phyloP scores from a whole-genome alignment of 495 filamentous ascomycete genomes.

The Aspergillus sclerotiicarbonarius region DNA sequence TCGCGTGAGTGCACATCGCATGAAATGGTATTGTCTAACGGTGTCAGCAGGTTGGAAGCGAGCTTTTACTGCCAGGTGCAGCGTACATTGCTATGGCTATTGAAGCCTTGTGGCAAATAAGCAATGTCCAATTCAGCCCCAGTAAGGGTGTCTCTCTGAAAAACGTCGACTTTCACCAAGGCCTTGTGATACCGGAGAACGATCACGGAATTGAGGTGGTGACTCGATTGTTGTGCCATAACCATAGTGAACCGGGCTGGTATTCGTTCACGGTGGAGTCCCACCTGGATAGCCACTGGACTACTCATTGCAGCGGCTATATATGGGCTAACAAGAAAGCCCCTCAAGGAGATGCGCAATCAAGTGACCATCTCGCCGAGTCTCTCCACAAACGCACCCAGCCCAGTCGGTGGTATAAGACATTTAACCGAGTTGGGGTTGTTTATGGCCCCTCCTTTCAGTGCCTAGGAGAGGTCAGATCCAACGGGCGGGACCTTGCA shows the following conservation, averaged over 20 bases:
- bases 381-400: background rate
- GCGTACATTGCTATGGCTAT: too few species aligned
- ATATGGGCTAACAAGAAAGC: background rate
- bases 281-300: background rate
- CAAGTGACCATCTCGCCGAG: background rate
- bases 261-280: background rate
- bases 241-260: too few species aligned
- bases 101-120: too few species aligned
- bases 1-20: background rate
- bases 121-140: too few species aligned
- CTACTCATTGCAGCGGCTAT: background rate
- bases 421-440: slow-evolving; percentile 33
- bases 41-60: too few species aligned
- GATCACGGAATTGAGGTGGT: background rate
- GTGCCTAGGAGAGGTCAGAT: slow-evolving; percentile 7
- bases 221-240: background rate
- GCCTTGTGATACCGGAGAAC: background rate
- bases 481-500: slow-evolving; percentile 14
- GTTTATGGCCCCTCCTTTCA: slow-evolving; percentile 38
- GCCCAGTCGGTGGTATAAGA: slow-evolving; percentile 27
- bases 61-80: too few species aligned
- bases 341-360: background rate
- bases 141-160: too few species aligned
- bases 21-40: background rate
- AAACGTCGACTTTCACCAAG: background rate